phyloP scores from a whole-genome alignment of 1,284 basidiomycete genomes.

The Ceratorhiza oryzae-sativae region DNA sequence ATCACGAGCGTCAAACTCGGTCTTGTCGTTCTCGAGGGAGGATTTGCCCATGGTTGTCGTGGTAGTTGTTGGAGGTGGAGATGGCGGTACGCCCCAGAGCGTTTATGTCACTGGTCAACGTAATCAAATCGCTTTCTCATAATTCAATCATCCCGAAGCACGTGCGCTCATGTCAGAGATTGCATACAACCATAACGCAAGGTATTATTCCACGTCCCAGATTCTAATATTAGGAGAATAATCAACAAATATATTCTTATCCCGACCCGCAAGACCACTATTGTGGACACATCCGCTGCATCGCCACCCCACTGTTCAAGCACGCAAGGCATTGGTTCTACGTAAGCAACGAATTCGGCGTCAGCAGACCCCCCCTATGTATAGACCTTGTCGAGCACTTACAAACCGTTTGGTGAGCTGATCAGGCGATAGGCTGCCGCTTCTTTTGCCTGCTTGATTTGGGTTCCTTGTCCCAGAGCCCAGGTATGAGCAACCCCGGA shows the following conservation, averaged over 20 bases:
- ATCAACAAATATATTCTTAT: too few relatives aligned
- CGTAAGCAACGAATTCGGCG: too few relatives aligned
- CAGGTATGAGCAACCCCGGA: not conserved
- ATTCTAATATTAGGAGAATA: too few relatives aligned
- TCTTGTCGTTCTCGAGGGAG: slow-evolving; percentile 14
- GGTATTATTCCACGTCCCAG: not conserved
- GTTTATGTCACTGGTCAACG: slow-evolving; percentile 37
- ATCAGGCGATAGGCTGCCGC: not conserved
- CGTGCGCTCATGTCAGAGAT: not conserved
- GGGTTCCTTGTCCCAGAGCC: slow-evolving; percentile 21
- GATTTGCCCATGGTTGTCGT: slow-evolving; percentile 33
- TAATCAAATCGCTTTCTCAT: slow-evolving; percentile 31
- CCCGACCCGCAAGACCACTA: too few relatives aligned
- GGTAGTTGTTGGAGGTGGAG: slow-evolving; percentile 9
- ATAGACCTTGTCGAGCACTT: not conserved
- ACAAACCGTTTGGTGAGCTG: slow-evolving; percentile 15
- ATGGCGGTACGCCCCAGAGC: slow-evolving; percentile 3
- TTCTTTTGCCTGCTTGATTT: slow-evolving; percentile 29
- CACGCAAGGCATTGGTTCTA: too few relatives aligned
- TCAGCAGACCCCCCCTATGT: too few relatives aligned
- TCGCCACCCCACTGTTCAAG: too few relatives aligned
- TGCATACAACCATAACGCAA: slow-evolving; percentile 13
- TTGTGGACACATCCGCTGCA: too few relatives aligned
- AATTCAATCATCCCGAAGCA: slow-evolving; percentile 6
- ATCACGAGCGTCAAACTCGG: slow-evolving; percentile 30